Evolutionary conservation across 495 filamentous ascomycete genomes (phyloP).

Genomic region (Lindgomyces ingoldianus): DNA sequence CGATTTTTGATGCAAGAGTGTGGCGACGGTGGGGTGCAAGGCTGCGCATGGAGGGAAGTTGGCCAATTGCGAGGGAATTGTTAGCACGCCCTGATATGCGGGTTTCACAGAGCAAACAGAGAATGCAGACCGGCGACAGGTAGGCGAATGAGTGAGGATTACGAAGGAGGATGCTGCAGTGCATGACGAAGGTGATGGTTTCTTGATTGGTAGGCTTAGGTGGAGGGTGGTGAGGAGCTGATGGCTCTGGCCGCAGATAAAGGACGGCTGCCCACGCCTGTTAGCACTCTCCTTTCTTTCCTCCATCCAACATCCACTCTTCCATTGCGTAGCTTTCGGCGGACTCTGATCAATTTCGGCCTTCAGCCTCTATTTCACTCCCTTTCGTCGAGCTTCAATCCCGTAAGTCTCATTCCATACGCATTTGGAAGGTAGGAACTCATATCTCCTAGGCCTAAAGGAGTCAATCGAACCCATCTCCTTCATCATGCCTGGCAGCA

Average conservation of each 20-base stretch:
- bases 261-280: too few relatives aligned
- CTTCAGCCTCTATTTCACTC: too few relatives aligned
- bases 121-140: neutral
- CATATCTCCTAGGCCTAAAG: too few relatives aligned
- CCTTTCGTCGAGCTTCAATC: too few relatives aligned
- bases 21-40: neutral
- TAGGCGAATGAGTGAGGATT: neutral
- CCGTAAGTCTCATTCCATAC: too few relatives aligned
- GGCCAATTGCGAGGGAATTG: neutral
- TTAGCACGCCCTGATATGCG: neutral
- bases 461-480: neutral
- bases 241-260: too few relatives aligned
- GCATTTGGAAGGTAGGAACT: too few relatives aligned
- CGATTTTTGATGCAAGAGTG: neutral
- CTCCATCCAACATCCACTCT: neutral
- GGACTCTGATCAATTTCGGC: neutral
- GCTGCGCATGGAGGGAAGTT: neutral
- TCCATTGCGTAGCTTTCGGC: neutral
- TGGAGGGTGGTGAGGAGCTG: neutral
- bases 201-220: neutral
- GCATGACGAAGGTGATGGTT: neutral
- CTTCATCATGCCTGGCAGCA: slow-evolving; percentile 26
- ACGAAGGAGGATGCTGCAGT: neutral
- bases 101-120: slow-evolving; percentile 10
- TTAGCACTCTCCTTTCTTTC: neutral